Conservation (phyloP, 2,329 filamentous ascomycete species). For the Epichloe brachyelytri region DNA sequence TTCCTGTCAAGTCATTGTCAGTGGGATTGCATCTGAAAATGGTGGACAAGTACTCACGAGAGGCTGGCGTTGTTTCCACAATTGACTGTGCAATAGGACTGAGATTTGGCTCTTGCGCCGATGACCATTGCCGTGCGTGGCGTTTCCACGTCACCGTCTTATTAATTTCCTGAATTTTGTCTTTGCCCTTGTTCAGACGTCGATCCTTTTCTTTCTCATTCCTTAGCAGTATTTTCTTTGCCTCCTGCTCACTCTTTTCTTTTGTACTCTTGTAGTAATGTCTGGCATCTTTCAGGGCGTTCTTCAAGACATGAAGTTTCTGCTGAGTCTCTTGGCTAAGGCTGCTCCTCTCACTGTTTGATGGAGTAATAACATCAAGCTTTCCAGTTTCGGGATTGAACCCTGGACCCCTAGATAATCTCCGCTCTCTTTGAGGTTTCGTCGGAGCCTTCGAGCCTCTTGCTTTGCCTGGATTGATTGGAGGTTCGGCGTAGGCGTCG, state of each 20-base stretch:
- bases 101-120: slow-evolving; percentile 33
- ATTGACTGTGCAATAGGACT: slow-evolving; percentile 36
- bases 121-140: slow-evolving; percentile 36
- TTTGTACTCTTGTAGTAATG: slow-evolving; percentile 26
- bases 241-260: slow-evolving; percentile 32
- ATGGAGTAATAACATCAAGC: slow-evolving; percentile 37
- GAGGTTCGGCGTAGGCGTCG: not conserved
- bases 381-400: slow-evolving; percentile 43
- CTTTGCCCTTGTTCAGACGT: slow-evolving; percentile 29
- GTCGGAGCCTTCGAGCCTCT: slow-evolving; percentile 24
- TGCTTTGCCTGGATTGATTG: slow-evolving; percentile 16
- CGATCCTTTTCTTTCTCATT: slow-evolving; percentile 27
- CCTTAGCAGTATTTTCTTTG: slow-evolving; percentile 17
- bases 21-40: not conserved
- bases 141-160: slow-evolving; percentile 30
- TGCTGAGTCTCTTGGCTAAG: slow-evolving; percentile 18
- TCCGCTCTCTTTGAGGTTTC: slow-evolving; percentile 37
- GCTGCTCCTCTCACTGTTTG: slow-evolving; percentile 30
- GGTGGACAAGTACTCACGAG: slow-evolving; percentile 10
- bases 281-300: slow-evolving; percentile 21
- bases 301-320: slow-evolving; percentile 19
- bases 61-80: slow-evolving; percentile 13
- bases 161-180: slow-evolving; percentile 17
- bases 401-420: slow-evolving; percentile 48
- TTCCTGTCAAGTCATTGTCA: not conserved